Evolutionary conservation across 2,329 filamentous ascomycete species (phyloP).

Genomic region (Zymoseptoria tritici): DNA sequence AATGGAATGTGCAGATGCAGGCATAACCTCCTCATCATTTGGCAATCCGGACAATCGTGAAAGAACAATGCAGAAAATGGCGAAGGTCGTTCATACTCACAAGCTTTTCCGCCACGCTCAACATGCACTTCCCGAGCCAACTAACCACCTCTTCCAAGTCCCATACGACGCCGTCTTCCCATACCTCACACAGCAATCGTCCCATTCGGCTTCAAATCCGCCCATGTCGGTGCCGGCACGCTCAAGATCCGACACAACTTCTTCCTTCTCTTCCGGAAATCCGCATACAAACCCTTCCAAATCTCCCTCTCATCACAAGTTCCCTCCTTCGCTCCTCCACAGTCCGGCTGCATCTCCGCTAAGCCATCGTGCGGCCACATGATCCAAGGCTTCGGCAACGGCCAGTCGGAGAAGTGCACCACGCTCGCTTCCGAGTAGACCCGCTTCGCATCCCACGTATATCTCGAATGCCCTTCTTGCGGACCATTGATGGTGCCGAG

Average conservation of each 20-base stretch:
- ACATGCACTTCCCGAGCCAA: background rate
- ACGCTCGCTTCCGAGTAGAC: constrained; percentile 55
- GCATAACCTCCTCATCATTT: too few relatives aligned
- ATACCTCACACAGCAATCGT: constrained; percentile 2
- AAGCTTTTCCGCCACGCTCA: background rate
- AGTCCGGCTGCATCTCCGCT: constrained; percentile 40
- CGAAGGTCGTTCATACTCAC: background rate
- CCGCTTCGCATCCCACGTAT: constrained; percentile 51
- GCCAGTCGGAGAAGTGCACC: constrained; percentile 66
- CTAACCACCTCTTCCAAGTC: background rate
- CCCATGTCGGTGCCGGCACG: constrained; percentile 25
- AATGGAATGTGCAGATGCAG: too few relatives aligned
- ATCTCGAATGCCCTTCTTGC: constrained; percentile 37
- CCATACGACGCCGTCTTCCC: background rate
- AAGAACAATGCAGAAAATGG: background rate
- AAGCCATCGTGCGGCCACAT: constrained; percentile 38
- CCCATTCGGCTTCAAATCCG: constrained; percentile 15
- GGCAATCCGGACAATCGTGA: background rate
- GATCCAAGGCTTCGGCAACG: constrained; percentile 59
- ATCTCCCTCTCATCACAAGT: constrained; percentile 33
- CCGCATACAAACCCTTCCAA: constrained; percentile 40
- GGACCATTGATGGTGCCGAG: constrained; percentile 42
- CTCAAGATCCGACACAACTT: constrained; percentile 32
- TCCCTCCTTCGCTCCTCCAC: constrained; percentile 21
- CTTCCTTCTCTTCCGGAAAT: constrained; percentile 36